Evolutionary conservation across 2,329 filamentous ascomycete species (phyloP), one percentile per base, ranked within the genome.

Genomic region (Paecilomyces dactylethromorphus): DNA sequence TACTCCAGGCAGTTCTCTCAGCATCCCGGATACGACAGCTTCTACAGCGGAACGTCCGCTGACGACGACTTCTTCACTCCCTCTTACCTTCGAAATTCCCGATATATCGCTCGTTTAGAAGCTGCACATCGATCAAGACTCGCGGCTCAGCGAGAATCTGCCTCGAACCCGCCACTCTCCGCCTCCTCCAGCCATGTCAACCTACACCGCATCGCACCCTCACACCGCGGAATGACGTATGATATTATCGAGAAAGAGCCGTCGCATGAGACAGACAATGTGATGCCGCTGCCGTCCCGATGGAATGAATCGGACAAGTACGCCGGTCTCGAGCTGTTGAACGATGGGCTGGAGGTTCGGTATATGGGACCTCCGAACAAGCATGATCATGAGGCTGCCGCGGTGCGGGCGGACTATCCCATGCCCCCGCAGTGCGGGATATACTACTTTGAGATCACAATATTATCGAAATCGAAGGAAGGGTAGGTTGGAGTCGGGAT

Each of bases 361-460:
- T 87, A 85, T 68, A 76, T 74, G 49, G 84, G 84, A 22, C 73
- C 79, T 11, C 77, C 78, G 49, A 85, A 85, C 70, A 81, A 82
- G 52, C 77, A 81, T 59, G 85, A 88, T 12, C 79, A 89, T 68
- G 94, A 97, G 71, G 90, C 91, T 18, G 91, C 87, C 35, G 85
- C 90, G 12, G 86, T 96, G 59, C 86, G 94, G 58, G 85, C 92
- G 29, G 89, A 99, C 72, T 82, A 92, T 71, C 84, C 87, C 54
- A 97, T 97, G 86, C 92, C 94, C 3, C 82, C 86, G 35, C 89
- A 96, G 69, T 94, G 90, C 65, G 94, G 94, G 1, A 88, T 99
- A 60, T 99, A 96, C 74, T 99, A 99, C 73, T 99, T 87, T 69
- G 94, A 99, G 68, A 80, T 87, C 33, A 84, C 83, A 8, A 83